Percentiles rank a stretch among this genome's conserved stretches.
Conservation (phyloP, 805 yeast species). For the Phaffomyces opuntiae region DNA sequence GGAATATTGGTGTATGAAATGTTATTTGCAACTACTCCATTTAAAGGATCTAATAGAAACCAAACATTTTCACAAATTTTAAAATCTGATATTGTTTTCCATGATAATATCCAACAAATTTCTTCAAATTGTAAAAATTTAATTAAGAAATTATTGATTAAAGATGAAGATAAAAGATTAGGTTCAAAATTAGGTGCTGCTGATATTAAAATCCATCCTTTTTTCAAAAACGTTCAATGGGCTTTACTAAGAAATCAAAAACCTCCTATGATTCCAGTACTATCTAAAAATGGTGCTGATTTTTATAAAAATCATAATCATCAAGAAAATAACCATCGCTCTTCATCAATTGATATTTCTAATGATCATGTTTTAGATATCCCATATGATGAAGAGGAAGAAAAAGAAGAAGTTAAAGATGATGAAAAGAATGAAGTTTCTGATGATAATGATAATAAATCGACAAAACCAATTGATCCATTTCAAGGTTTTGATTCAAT, state of each 20-base stretch:
- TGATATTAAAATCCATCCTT: slow-evolving; percentile 85
- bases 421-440: slow-evolving; percentile 14
- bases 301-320: slow-evolving; percentile 29
- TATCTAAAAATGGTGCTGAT: slow-evolving; percentile 47
- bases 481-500: slow-evolving; percentile 81
- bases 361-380: slow-evolving; percentile 19
- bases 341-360: slow-evolving; percentile 24
- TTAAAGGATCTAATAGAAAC: slow-evolving; percentile 85
- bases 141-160: slow-evolving; percentile 73
- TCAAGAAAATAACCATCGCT: slow-evolving; percentile 12
- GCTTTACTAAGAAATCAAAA: slow-evolving; percentile 85
- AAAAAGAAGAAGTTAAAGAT: slow-evolving; percentile 1
- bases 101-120: slow-evolving; percentile 51
- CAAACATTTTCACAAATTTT: slow-evolving; percentile 84
- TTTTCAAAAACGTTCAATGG: slow-evolving; percentile 92
- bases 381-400: slow-evolving; percentile 5
- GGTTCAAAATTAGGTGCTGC: slow-evolving; percentile 95
- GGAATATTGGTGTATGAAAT: slow-evolving; percentile 91
- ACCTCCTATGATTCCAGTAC: slow-evolving; percentile 93
- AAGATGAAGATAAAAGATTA: slow-evolving; percentile 81
- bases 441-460: slow-evolving; percentile 4
- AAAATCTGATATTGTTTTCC: slow-evolving; percentile 76
- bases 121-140: slow-evolving; percentile 73
- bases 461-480: slow-evolving; percentile 45
- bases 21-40: slow-evolving; percentile 95